These are phyloP conservation scores for Backusella luteola DNA, from an alignment of 192 early-diverging fungal species.

Conservation along the genomic window DNA sequence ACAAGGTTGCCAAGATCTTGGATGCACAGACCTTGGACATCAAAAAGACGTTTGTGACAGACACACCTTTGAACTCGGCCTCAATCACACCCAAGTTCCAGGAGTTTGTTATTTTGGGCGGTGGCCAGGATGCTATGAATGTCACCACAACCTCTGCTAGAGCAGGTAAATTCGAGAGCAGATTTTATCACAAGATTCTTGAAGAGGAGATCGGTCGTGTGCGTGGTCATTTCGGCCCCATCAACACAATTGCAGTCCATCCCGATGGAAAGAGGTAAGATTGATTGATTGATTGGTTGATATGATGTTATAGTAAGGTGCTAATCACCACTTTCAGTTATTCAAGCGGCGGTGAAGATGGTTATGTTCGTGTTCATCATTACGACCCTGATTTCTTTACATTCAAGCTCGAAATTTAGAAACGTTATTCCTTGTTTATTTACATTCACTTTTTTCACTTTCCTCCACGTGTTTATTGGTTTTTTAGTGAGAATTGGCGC, in stretches of 20 bases:
- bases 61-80: conserved; percentile 93
- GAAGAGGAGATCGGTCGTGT: conserved; percentile 96
- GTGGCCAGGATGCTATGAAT: conserved; percentile 98
- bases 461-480: not conserved
- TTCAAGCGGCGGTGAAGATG: conserved; percentile 96
- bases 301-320: not conserved
- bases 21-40: conserved; percentile 82
- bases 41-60: conserved; percentile 84
- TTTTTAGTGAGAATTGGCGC: too few species aligned
- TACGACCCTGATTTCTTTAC: conserved; percentile 94
- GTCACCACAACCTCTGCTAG: conserved; percentile 88
- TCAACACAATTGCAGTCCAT: conserved; percentile 97
- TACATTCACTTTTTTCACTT: not conserved
- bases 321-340: conserved; percentile 45
- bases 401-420: conserved; percentile 75
- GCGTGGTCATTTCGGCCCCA: conserved; percentile 98
- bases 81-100: conserved; percentile 80
- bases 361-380: conserved; percentile 94
- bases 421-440: not conserved
- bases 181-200: conserved; percentile 96
- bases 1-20: conserved; percentile 85
- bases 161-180: conserved; percentile 95
- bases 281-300: not conserved
- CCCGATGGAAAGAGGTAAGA: conserved; percentile 79
- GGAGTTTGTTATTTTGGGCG: conserved; percentile 85